A percentile compares a stretch with the other conserved stretches of the same genome.
phyloP scores from a whole-genome alignment of 139 green algal genomes.

The Chlorella sp. region DNA sequence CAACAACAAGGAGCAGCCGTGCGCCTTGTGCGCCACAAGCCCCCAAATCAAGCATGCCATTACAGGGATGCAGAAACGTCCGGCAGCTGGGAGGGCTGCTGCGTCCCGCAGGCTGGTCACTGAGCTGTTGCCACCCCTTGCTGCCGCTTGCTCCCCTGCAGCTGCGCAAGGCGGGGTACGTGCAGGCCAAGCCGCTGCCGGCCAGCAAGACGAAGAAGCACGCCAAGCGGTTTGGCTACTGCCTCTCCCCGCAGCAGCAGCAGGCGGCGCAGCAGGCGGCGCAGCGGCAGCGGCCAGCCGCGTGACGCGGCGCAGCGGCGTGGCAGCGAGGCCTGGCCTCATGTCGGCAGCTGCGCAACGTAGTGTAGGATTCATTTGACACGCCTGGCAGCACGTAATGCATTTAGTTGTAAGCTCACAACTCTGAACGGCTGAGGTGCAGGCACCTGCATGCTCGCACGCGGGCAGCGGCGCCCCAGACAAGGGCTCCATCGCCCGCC shows the following conservation, averaged over 20 bases:
- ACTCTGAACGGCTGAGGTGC: neutral
- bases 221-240: neutral
- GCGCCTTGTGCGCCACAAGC: no score
- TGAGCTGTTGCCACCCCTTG: neutral
- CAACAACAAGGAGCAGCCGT: no score
- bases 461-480: no score
- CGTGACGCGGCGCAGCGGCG: neutral
- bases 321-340: no score
- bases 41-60: no score
- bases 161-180: neutral
- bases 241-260: neutral
- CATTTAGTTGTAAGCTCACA: neutral
- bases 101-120: no score
- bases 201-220: slow-evolving; percentile 11
- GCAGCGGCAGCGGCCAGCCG: neutral
- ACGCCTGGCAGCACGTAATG: neutral
- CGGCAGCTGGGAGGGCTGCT: no score
- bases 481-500: no score
- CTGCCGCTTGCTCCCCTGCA: neutral
- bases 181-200: neutral
- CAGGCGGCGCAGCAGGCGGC: neutral
- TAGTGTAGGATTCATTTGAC: neutral
- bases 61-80: no score
- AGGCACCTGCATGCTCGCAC: no score
- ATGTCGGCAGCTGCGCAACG: neutral